Conservation (phyloP, 139 green algal species). For the Gonium pectorale region DNA sequence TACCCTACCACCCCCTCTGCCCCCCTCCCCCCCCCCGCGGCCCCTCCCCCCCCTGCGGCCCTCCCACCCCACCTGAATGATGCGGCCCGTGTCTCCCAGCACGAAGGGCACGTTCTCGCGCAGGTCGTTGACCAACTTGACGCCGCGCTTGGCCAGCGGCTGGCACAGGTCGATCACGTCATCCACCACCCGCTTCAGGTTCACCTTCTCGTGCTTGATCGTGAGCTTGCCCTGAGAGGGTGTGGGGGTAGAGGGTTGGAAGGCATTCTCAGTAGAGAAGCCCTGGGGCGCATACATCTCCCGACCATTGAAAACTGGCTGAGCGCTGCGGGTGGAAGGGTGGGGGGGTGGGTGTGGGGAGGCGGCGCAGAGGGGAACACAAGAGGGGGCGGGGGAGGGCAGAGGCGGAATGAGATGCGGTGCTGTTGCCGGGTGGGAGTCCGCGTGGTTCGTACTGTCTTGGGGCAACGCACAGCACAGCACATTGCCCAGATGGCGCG, state of each 20-base stretch:
- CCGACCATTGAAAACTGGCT: too few relatives aligned
- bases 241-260: background rate
- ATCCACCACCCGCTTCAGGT: slow-evolving; percentile 63
- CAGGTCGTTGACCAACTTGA: slow-evolving; percentile 62
- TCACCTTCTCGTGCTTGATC: slow-evolving; percentile 68
- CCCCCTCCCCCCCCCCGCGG: too few relatives aligned
- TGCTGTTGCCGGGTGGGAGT: too few relatives aligned
- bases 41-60: too few relatives aligned
- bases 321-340: too few relatives aligned
- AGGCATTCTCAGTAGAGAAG: too few relatives aligned
- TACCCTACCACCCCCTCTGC: too few relatives aligned
- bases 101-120: slow-evolving; percentile 44
- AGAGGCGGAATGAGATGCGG: too few relatives aligned
- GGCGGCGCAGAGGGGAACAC: background rate
- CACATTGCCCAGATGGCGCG: too few relatives aligned
- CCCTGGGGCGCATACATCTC: too few relatives aligned
- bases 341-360: background rate
- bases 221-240: slow-evolving; percentile 56
- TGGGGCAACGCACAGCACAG: too few relatives aligned
- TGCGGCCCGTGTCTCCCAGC: slow-evolving; percentile 64
- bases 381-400: background rate
- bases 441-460: too few relatives aligned
- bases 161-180: slow-evolving; percentile 68
- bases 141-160: slow-evolving; percentile 61
- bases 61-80: slow-evolving; percentile 37